A percentile compares a stretch with the other conserved stretches of the same genome.
phyloP scores from a whole-genome alignment of 23 red algal species.

The Gracilaria gracilis region DNA sequence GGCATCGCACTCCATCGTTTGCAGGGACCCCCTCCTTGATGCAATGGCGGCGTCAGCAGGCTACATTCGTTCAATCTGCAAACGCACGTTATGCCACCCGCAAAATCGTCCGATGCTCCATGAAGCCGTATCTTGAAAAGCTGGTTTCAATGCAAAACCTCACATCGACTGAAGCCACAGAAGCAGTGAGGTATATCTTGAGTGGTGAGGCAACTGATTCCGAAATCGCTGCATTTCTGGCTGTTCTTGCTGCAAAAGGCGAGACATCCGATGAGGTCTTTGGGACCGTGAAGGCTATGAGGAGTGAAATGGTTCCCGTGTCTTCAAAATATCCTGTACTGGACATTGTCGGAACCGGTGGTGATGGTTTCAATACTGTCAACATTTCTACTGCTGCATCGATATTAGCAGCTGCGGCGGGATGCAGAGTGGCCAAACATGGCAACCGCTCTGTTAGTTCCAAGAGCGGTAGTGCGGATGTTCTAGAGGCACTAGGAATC shows the following conservation, averaged over 20 bases:
- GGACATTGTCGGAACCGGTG: conserved; percentile 98
- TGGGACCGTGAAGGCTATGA: conserved; percentile 77
- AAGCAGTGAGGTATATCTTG: conserved; percentile 47
- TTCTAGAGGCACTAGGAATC: conserved; percentile 77
- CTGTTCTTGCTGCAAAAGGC: conserved; percentile 83
- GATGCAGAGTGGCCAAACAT: conserved; percentile 93
- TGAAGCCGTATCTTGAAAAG: conserved; percentile 68
- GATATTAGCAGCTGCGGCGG: conserved; percentile 90
- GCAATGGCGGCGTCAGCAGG: background rate
- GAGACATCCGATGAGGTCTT: conserved; percentile 88
- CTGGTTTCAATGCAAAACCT: conserved; percentile 37
- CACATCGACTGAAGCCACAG: background rate
- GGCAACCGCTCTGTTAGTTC: conserved; percentile 88
- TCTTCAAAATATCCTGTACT: conserved; percentile 24
- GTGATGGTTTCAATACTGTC: conserved; percentile 90
- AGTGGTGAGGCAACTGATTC: conserved; percentile 59
- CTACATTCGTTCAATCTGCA: background rate
- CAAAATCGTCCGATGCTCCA: conserved; percentile 30
- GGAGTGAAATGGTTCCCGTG: conserved; percentile 66
- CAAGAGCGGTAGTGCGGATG: conserved; percentile 87
- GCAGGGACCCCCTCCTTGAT: background rate
- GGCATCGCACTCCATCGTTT: background rate
- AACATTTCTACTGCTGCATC: conserved; percentile 94
- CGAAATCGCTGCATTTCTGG: conserved; percentile 88
- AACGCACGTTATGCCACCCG: background rate